These are phyloP conservation scores for Globisporangium radiosum DNA, from an alignment of 352 stramenopile genomes.

Conservation along the genomic window DNA sequence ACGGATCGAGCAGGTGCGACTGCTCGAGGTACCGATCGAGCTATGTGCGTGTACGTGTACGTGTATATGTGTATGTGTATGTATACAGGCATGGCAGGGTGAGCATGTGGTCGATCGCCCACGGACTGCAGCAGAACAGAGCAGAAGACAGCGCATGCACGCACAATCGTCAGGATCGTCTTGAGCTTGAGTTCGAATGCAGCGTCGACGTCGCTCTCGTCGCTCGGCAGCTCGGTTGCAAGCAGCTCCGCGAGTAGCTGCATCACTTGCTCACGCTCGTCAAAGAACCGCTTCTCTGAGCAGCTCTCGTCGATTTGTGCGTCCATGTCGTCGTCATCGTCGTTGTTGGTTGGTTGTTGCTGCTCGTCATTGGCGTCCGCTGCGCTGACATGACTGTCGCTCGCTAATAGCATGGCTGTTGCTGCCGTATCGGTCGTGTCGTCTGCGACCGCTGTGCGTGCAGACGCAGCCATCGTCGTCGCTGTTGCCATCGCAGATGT, in stretches of 20 bases:
- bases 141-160: slow-evolving; percentile 4
- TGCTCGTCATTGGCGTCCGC: too few relatives aligned
- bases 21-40: slow-evolving; percentile 88
- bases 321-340: slow-evolving; percentile 17
- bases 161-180: slow-evolving; percentile 44
- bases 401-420: too few relatives aligned
- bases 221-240: slow-evolving; percentile 15
- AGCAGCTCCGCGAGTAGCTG: slow-evolving; percentile 36
- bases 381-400: too few relatives aligned
- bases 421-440: too few relatives aligned
- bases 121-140: background rate
- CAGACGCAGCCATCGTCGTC: too few relatives aligned
- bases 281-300: slow-evolving; percentile 59
- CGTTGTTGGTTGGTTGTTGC: background rate
- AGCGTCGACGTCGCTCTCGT: slow-evolving; percentile 39
- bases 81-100: too few relatives aligned
- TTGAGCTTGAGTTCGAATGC: slow-evolving; percentile 33
- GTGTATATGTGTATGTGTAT: too few relatives aligned
- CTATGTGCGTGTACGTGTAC: slow-evolving; percentile 15
- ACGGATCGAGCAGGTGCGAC: slow-evolving; percentile 85
- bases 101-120: too few relatives aligned
- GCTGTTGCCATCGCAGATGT: too few relatives aligned
- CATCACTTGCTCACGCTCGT: slow-evolving; percentile 43
- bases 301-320: slow-evolving; percentile 10
- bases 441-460: too few relatives aligned